A percentile compares a stretch with the other conserved stretches of the same genome.
phyloP scores from a whole-genome alignment of 1,139 yeast genomes.

The Saccharomycopsis crataegensis region DNA sequence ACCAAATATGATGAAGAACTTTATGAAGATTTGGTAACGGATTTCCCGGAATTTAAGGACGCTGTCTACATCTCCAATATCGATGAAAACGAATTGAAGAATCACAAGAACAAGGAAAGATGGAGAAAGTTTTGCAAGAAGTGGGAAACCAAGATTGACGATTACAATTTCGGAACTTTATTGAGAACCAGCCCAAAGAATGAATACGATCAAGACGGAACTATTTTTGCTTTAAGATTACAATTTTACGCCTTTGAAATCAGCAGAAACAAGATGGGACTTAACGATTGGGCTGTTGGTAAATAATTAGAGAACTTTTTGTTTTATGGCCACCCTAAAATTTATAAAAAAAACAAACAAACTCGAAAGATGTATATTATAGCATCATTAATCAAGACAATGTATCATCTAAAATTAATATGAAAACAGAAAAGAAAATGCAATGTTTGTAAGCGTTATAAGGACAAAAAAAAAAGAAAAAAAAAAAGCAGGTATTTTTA shows the following conservation, averaged over 20 bases:
- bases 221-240: slow-evolving; percentile 85
- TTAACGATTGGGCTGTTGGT: slow-evolving; percentile 80
- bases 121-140: slow-evolving; percentile 88
- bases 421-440: not conserved
- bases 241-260: slow-evolving; percentile 95
- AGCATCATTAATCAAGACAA: too few species aligned
- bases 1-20: slow-evolving; percentile 83
- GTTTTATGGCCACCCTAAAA: not conserved
- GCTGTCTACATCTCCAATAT: slow-evolving; percentile 46
- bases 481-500: not conserved
- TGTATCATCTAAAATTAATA: too few species aligned
- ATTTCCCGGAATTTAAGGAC: slow-evolving; percentile 77
- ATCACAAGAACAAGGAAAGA: slow-evolving; percentile 67
- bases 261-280: slow-evolving; percentile 82
- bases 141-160: slow-evolving; percentile 72
- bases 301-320: slow-evolving; percentile 6
- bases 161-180: slow-evolving; percentile 92
- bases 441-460: not conserved
- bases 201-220: slow-evolving; percentile 77
- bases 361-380: too few species aligned
- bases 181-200: slow-evolving; percentile 61
- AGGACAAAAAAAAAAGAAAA: not conserved
- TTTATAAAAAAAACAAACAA: too few species aligned
- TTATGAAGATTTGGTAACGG: slow-evolving; percentile 54
- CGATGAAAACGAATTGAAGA: slow-evolving; percentile 77